A percentile compares a stretch with the other conserved stretches of the same genome.
These are phyloP conservation scores for Puccinia triticina DNA, from an alignment of 1,284 basidiomycete genomes.

Conservation along the genomic window DNA sequence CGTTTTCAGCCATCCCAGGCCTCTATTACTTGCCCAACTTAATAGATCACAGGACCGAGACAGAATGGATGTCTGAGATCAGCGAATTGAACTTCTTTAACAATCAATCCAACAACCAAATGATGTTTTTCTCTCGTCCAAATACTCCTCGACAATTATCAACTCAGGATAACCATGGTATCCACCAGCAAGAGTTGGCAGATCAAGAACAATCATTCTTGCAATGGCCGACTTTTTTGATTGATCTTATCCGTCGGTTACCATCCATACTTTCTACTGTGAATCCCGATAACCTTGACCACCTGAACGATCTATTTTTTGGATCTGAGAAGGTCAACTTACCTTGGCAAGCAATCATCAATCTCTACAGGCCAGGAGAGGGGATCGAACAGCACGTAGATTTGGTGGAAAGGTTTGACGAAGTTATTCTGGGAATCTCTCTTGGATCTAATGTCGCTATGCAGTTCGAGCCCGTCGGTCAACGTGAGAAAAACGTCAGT, in stretches of 20 bases:
- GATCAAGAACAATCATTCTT: conserved; percentile 13
- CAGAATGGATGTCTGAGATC: conserved; percentile 15
- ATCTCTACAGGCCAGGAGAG: conserved; percentile 75
- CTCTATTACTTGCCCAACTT: conserved; percentile 42
- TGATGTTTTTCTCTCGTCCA: conserved; percentile 71
- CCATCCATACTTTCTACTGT: conserved; percentile 64
- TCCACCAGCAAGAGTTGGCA: not conserved
- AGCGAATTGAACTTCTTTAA: conserved; percentile 15
- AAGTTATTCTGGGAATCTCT: conserved; percentile 78
- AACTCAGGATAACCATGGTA: not conserved
- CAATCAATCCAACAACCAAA: conserved; percentile 66
- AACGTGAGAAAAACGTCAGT: not conserved
- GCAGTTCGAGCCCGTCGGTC: conserved; percentile 65
- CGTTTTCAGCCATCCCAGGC: conserved; percentile 2
- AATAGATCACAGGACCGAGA: conserved; percentile 30
- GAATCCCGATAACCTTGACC: conserved; percentile 60
- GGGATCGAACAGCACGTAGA: conserved; percentile 79
- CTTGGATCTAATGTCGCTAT: conserved; percentile 73
- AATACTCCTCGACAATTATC: conserved; percentile 57
- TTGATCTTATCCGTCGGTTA: conserved; percentile 66
- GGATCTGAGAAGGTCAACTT: conserved; percentile 59
- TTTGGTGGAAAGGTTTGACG: conserved; percentile 72
- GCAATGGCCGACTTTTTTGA: conserved; percentile 64
- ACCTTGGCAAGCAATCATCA: conserved; percentile 76
- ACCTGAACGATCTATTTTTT: conserved; percentile 66